Evolutionary conservation across 306 rosid species (phyloP), one percentile per base, ranked within the genome.

Genomic region (Rosa rugosa): DNA sequence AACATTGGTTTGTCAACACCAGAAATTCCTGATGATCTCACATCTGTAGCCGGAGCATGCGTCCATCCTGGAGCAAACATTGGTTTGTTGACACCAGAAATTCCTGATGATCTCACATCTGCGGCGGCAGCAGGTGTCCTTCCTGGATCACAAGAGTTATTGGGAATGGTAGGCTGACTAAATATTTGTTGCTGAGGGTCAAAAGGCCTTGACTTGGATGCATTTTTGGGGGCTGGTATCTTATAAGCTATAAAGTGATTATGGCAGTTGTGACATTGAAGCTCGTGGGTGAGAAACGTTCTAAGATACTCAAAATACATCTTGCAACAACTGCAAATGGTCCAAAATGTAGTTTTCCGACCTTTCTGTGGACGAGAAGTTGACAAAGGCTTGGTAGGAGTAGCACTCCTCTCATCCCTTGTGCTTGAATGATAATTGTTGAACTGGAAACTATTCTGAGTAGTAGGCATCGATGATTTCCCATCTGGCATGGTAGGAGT

Each of bases 341-440:
- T 92, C 99, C 99, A 94, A 83, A 94, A 92, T 49, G 99, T 88
- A 22, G 27, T 66, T 65, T 78, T 86, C 69, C 17, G 42, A 17
- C 20, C 70, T 65, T 78, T 86, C 62, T 38, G 42, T 18, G 65
- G 64, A 72, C 45, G 46, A 22, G 88, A 27, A 18, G 77, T 42
- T 31, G 83, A 8, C 46, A 44, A 1, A n/a, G 62, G 27, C 27
- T 7, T 8, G 11, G 62, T 20, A n/a, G 6, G 66, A 60, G 38
- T 25, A 62, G 67, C 41, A 62, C 4, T 62, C 17, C 68, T 62
- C 17, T 62, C 38, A 4, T 60, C 40, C 69, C 80, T 8, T 70
- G 46, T 44, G 46, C 6, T 42, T 42, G 46, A 44, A 8, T 44
- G 1, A 7, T 44, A 44, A 9, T 4, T 44, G 11, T 78, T 73